Evolutionary conservation across 2,329 filamentous ascomycete genomes (phyloP), one percentile per base, ranked within the genome.

Genomic region (Trichoderma cornu-damae): DNA sequence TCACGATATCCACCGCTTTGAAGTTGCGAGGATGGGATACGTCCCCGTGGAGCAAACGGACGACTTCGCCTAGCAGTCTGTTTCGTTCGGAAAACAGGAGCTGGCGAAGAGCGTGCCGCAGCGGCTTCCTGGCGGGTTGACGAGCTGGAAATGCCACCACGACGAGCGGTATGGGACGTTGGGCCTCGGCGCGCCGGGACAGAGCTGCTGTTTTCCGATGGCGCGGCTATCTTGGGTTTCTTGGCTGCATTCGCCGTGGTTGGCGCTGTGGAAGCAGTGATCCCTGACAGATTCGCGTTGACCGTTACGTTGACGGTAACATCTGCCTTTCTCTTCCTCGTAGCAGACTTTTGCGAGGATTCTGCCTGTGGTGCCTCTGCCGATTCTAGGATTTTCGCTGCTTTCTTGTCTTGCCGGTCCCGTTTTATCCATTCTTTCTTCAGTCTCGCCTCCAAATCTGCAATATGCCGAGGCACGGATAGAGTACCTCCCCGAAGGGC

Each of bases 391-490:
- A 3, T 16, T 12, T 58, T 59, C 46, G 48, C 4, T 7, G 64
- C 65, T 49, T 73, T 76, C 66, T 76, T 82, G 0, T 76, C 72
- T 61, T 79, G 79, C 14, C 75, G 70, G 30, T 81, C 76, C 22
- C 73, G 75, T 60, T 75, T 77, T 2, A 71, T 72, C 75, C 80
- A 85, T 59, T 84, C 77, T 61, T 78, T 83, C 72, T 80, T 84
- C 68, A 86, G 65, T 48, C 79, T 76, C 1, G 65, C 62, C 68
- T 86, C 82, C 24, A 85, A 58, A 54, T 73, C 75, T 48, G 65
- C 60, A 14, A 86, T 71, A 46, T 76, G 67, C 0, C 66, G 46
- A 0, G 83, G 83, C 3, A 86, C 75, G 0, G 69, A 67, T 4
- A 87, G 66, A 2, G 68, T 70, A 1, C 74, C 75, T 2, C 68